These are phyloP conservation scores for Rhinocladiella mackenziei DNA, from an alignment of 2,329 filamentous ascomycete genomes.

Conservation along the genomic window DNA sequence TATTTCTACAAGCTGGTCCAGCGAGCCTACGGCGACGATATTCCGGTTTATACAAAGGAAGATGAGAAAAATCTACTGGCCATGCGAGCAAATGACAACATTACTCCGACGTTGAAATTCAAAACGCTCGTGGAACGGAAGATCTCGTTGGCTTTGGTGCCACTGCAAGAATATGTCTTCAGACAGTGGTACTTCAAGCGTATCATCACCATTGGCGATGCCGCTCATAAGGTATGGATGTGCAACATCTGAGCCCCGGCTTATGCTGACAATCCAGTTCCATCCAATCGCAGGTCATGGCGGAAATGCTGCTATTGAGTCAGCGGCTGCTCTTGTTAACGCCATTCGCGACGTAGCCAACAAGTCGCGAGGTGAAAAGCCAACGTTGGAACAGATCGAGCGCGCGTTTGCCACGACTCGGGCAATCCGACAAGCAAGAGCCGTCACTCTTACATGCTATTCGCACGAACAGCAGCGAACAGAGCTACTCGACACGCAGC, in stretches of 20 bases:
- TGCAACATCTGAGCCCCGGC: background rate
- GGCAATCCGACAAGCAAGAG: constrained; percentile 1
- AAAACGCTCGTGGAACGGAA: constrained; percentile 35
- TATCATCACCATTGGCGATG: constrained; percentile 41
- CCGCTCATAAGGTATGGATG: constrained; percentile 40
- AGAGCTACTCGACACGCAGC: constrained; percentile 2
- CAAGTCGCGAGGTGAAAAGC: background rate
- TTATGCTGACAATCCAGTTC: constrained; percentile 30
- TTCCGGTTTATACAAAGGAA: constrained; percentile 34
- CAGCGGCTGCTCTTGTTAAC: constrained; percentile 37
- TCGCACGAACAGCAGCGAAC: constrained; percentile 6
- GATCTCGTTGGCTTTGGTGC: constrained; percentile 28
- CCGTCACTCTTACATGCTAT: background rate
- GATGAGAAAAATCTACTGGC: constrained; percentile 33
- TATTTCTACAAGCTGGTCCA: constrained; percentile 30
- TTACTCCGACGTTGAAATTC: constrained; percentile 34
- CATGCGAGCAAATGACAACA: constrained; percentile 29
- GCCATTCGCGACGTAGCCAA: constrained; percentile 20
- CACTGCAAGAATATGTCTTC: constrained; percentile 39
- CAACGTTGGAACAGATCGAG: constrained; percentile 5
- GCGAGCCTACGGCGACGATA: constrained; percentile 25
- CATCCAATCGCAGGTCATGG: constrained; percentile 39
- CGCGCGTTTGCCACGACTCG: constrained; percentile 1
- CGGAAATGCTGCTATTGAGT: constrained; percentile 43
- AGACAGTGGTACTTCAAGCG: constrained; percentile 40